Evolutionary conservation across 1,284 basidiomycete species (phyloP).

Genomic region (Laetiporus sulphureus): DNA sequence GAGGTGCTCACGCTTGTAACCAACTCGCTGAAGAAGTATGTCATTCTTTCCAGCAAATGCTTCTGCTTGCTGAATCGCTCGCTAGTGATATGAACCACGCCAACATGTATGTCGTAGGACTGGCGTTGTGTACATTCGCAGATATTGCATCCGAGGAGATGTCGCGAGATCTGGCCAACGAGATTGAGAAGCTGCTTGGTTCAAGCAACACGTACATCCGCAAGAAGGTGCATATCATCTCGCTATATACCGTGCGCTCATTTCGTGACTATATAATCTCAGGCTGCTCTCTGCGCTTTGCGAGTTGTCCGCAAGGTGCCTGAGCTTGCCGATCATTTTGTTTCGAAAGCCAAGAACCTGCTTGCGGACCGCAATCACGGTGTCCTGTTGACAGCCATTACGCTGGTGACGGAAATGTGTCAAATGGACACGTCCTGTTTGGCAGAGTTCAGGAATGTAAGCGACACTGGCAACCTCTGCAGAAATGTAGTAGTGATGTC

Average conservation of each 20-base stretch:
- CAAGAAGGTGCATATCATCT: slow-evolving; percentile 70
- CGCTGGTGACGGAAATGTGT: slow-evolving; percentile 94
- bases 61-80: slow-evolving; percentile 2
- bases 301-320: slow-evolving; percentile 96
- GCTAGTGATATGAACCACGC: slow-evolving; percentile 99
- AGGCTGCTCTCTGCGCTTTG: slow-evolving; percentile 97
- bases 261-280: slow-evolving; percentile 3
- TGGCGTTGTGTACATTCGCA: slow-evolving; percentile 97
- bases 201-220: slow-evolving; percentile 99
- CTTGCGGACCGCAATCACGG: slow-evolving; percentile 97
- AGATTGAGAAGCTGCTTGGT: slow-evolving; percentile 96
- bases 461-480: too few species aligned
- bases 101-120: slow-evolving; percentile 98
- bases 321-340: slow-evolving; percentile 93
- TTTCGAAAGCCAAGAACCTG: slow-evolving; percentile 82
- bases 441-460: slow-evolving; percentile 87
- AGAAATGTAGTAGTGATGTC: neutral
- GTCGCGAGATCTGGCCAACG: slow-evolving; percentile 94
- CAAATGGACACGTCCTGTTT: slow-evolving; percentile 69
- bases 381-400: slow-evolving; percentile 89
- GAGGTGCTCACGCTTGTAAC: slow-evolving; percentile 97
- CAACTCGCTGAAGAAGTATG: slow-evolving; percentile 97
- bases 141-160: slow-evolving; percentile 99
- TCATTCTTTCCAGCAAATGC: slow-evolving; percentile 13
- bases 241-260: neutral